Percentiles rank a stretch among this genome's conserved stretches.
Evolutionary conservation across 2,329 filamentous ascomycete species (phyloP).

Genomic region (Epichloe sp.): DNA sequence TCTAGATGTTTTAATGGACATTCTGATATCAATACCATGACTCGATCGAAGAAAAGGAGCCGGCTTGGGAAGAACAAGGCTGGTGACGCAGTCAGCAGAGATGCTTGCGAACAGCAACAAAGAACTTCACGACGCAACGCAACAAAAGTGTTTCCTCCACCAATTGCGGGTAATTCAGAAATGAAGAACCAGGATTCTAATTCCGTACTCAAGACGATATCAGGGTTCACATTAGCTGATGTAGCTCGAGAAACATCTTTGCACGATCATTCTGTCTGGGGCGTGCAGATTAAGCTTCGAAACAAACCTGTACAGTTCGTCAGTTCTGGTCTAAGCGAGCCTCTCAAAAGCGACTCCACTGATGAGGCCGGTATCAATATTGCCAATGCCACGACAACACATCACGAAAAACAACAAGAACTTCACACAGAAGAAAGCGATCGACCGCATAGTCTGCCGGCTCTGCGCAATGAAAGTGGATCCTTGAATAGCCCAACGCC

Average conservation of each 20-base stretch:
- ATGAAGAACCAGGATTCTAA: background rate
- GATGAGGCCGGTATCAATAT: background rate
- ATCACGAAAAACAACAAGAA: background rate
- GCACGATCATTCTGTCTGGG: conserved; percentile 29
- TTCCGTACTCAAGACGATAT: background rate
- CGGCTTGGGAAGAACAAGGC: background rate
- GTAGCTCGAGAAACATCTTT: conserved; percentile 36
- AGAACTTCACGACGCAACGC: background rate
- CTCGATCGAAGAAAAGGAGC: background rate
- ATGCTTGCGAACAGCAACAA: background rate
- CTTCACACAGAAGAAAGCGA: background rate
- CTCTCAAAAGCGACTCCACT: conserved; percentile 22
- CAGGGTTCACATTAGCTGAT: conserved; percentile 24
- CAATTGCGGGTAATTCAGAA: background rate
- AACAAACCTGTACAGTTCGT: conserved; percentile 37
- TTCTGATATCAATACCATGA: background rate
- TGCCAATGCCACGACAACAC: conserved; percentile 2
- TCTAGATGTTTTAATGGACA: background rate
- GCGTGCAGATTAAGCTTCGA: conserved; percentile 28
- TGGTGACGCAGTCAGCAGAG: background rate
- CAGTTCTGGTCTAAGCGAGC: conserved; percentile 38
- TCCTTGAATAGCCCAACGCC: background rate
- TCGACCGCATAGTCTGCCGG: background rate
- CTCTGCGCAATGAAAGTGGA: background rate
- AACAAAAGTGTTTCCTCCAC: background rate